Percentiles rank a stretch among this genome's conserved stretches.
Conservation (phyloP, 1,284 basidiomycete species). For the Pyrrhoderma noxium region DNA sequence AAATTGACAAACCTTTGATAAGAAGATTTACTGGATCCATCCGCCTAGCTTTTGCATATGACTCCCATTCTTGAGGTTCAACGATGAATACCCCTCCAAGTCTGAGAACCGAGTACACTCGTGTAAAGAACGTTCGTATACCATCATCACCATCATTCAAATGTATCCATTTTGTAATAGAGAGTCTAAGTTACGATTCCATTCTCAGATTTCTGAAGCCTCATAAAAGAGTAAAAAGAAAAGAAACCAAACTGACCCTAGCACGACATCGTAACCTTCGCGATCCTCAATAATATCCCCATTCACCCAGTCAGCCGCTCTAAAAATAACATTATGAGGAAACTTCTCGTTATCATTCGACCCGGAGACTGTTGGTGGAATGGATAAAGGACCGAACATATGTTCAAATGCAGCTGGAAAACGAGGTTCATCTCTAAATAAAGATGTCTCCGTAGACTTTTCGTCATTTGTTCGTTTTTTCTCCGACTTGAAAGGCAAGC, state of each 20-base stretch:
- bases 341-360: conserved; percentile 32
- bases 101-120: conserved; percentile 47
- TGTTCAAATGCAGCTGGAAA: conserved; percentile 68
- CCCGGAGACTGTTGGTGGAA: conserved; percentile 36
- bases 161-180: conserved; percentile 83
- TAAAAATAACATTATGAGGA: conserved; percentile 70
- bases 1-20: conserved; percentile 2
- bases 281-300: conserved; percentile 47
- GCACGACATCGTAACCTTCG: conserved; percentile 60
- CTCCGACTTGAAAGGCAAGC: background rate
- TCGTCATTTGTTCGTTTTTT: background rate
- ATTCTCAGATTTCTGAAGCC: background rate
- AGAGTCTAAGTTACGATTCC: conserved; percentile 47
- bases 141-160: conserved; percentile 68
- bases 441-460: background rate
- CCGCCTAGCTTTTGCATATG: conserved; percentile 65
- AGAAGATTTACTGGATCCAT: conserved; percentile 45
- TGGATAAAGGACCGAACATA: conserved; percentile 63
- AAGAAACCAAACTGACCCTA: conserved; percentile 48
- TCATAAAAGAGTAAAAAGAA: background rate
- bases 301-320: conserved; percentile 63
- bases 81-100: conserved; percentile 58
- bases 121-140: conserved; percentile 53
- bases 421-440: background rate
- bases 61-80: conserved; percentile 75